Evolutionary conservation across 306 rosid species (phyloP), one percentile per base, ranked within the genome.

Genomic region (Medicago lupulina): DNA sequence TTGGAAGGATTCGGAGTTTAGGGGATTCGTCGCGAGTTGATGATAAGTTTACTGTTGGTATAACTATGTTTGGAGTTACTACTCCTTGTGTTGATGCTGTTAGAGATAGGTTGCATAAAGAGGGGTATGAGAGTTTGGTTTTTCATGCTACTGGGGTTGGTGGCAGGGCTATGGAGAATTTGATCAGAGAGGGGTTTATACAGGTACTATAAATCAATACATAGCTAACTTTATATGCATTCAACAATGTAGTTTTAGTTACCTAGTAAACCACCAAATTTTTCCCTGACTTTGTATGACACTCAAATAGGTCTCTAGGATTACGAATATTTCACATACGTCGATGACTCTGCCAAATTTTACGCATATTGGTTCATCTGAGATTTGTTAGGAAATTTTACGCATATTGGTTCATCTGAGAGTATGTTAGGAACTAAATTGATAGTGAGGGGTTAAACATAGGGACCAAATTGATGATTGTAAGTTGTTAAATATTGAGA

Each of bases 141-240:
- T 94, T 94, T 77, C 98, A 94, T 82, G 94, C 96, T 34, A 94
- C 97, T 57, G 98, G 98, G 66, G 96, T 94, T 51, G 97, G 98
- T 5, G 98, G 98, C 38, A 90, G 85, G 79, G 98, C 96, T n/a
- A 90, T 94, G 98, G 97, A 94, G 88, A 82, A 86, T 79, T 84
- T 94, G 78, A 94, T 92, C 79, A 86, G 82, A 81, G 97, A 86
- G 78, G 98, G 95, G 60, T 86, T 91, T 76, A 87, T 94, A 69
- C 91, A 91, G 97, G 97, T 94, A 85, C 59, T n/a, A 67, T 9
- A 55, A 23, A 57, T 70, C 9, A 57, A 17, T 21, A 11, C 31
- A 60, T 50, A 63, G 6, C 70, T 16, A n/a, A 69, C 50, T 68
- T 43, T 50, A 53, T 60, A 28, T 53, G 43, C 47, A 38, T 73